Base-by-base conservation (phyloP, 2,329 filamentous ascomycete species). In the Cladosporium austrohemisphaericum region DNA sequence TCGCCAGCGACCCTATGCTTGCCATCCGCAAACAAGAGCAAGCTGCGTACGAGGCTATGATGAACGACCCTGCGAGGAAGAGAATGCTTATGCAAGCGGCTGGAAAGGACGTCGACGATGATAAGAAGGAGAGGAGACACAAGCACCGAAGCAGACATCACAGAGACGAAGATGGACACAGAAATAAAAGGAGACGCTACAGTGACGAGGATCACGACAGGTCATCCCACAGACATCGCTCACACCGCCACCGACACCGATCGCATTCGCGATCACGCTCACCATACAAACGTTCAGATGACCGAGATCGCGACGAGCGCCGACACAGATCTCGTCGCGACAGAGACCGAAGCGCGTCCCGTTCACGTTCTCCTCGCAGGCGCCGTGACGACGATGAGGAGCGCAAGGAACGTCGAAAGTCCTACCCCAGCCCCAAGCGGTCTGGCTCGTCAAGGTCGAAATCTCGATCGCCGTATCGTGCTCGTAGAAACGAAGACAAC, bases 21-120 rank as follows among this genome's bases (percentile, higher is more conserved):
- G 88, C 91, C 19, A 96, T 98, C 67, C 95, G 95, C 76, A 86
- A 84, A 65, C 86, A 94, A 65, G 91, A 97, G 65, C 68, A 69
- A 48, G 67, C 66, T 7, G 66, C 66, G 20, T 65, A 67, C 31
- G 67, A 70, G 53, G 79, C 83, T 7, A 85, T 89, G 80, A 90
- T 88, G 81, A 88, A 84, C 58, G 85, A 89, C 60, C 84, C 85
- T 0, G 76, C 80, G 55, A 83, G 79, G 70, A 76, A 84, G 55
- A 75, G 78, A 52, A 81, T 87, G 61, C 65, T 94, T 25, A 74
- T 93, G 56, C 74, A 76, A 49, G 74, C 64, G 26, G 64, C 63
- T 16, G 65, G 66, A 6, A 61, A 64, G 51, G 61, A 63, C 8
- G 56, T 53, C 9, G 60, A 57, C 2, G 56, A 56, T 18, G 58